Evolutionary conservation across 345 rosid genomes (phyloP).

Genomic region (Cardiospermum halicacabum): DNA sequence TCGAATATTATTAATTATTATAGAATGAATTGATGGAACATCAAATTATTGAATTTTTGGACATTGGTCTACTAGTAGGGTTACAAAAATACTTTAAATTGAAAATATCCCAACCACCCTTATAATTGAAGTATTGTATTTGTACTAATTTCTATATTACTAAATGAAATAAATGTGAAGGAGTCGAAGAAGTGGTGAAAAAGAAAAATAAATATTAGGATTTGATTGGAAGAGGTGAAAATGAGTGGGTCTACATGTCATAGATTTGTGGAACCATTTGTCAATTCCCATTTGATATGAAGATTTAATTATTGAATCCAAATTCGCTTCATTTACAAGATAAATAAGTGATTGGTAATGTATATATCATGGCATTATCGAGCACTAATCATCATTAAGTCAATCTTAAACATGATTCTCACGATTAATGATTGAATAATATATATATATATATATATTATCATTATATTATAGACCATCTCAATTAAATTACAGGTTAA

Average conservation of each 20-base stretch:
- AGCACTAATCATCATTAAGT: background rate
- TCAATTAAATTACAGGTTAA: no score
- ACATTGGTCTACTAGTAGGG: no score
- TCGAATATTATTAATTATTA: no score
- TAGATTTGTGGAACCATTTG: constrained; percentile 20
- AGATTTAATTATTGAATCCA: constrained; percentile 7
- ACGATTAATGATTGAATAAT: constrained; percentile 3
- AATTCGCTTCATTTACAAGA: constrained; percentile 27
- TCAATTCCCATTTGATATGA: constrained; percentile 22
- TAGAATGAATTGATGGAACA: no score
- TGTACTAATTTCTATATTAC: no score
- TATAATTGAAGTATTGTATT: no score
- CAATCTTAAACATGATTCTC: constrained; percentile 10
- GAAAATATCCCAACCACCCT: no score
- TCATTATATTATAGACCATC: no score
- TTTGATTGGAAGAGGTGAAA: background rate
- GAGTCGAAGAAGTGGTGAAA: constrained; percentile 1
- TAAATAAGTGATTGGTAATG: constrained; percentile 8
- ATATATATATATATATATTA: no score
- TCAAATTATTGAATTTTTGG: no score
- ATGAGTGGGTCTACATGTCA: constrained; percentile 37
- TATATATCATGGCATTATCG: background rate
- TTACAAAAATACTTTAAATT: no score
- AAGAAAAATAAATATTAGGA: constrained; percentile 6
- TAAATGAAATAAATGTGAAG: constrained; percentile 10